phyloP scores from a whole-genome alignment of 2,329 filamentous ascomycete genomes.

The Microascus cirrosus region DNA sequence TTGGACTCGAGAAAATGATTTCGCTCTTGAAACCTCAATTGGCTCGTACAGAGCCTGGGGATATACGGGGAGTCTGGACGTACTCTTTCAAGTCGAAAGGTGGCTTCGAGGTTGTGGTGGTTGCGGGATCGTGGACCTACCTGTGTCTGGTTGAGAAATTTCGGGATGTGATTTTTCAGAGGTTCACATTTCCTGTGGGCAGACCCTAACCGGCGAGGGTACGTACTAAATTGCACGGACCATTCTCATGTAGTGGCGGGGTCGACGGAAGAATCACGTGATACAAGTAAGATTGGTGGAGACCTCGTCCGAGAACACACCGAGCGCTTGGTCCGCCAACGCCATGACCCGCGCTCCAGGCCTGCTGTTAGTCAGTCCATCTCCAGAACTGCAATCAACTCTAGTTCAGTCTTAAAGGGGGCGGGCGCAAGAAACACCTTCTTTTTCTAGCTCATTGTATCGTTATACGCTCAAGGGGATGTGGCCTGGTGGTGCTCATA shows the following conservation, averaged over 20 bases:
- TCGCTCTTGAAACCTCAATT: not conserved
- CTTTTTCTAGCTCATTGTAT: no score
- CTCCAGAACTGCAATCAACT: no score
- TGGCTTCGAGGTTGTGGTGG: constrained; percentile 26
- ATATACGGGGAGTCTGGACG: constrained; percentile 8
- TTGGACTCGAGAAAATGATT: not conserved
- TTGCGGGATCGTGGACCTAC: constrained; percentile 11
- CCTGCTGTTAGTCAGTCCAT: no score
- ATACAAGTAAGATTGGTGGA: not conserved
- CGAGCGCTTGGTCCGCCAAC: no score
- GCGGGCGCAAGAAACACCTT: no score
- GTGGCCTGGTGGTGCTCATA: no score
- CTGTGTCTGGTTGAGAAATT: constrained; percentile 21
- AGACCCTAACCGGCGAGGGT: constrained; percentile 24
- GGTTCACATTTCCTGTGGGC: constrained; percentile 22
- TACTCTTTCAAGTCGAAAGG: constrained; percentile 21
- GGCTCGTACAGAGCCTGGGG: no score
- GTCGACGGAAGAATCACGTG: constrained; percentile 4
- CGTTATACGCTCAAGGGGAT: no score
- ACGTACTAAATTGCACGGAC: constrained; percentile 10
- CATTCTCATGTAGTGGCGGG: constrained; percentile 14
- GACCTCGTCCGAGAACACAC: no score
- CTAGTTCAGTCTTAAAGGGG: no score
- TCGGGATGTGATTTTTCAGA: constrained; percentile 21
- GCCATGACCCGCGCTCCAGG: no score